phyloP scores from a whole-genome alignment of 345 rosid species.

The Odontarrhena argentea region DNA sequence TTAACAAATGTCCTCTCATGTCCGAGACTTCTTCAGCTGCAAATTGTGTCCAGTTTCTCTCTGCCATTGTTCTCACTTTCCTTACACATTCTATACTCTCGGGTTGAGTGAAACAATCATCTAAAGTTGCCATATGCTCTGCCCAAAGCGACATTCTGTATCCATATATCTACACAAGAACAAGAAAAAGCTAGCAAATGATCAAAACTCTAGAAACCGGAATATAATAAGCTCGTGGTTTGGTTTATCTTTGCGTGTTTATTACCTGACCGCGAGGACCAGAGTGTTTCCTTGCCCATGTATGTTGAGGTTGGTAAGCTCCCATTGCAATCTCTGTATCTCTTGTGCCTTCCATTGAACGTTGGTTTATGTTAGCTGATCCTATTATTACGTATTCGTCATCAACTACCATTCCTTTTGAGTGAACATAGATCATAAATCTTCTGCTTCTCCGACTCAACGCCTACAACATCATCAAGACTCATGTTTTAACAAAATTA shows the following conservation, averaged over 20 bases:
- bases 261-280: conserved; percentile 70
- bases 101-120: conserved; percentile 66
- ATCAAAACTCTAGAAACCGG: background rate
- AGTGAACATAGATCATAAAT: conserved; percentile 86
- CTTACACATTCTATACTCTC: conserved; percentile 78
- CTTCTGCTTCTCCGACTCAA: conserved; percentile 60
- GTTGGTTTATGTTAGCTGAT: conserved; percentile 91
- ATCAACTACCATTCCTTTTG: conserved; percentile 93
- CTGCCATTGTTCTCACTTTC: conserved; percentile 60
- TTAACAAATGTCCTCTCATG: conserved; percentile 76
- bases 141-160: conserved; percentile 94
- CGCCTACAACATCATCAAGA: conserved; percentile 43
- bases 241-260: background rate
- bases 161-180: conserved; percentile 60
- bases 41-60: conserved; percentile 71
- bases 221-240: background rate
- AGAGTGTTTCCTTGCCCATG: conserved; percentile 51
- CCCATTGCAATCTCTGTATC: conserved; percentile 98
- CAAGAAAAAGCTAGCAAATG: background rate
- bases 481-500: conserved; percentile 16
- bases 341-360: conserved; percentile 88
- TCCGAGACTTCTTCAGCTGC: conserved; percentile 60
- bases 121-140: conserved; percentile 70
- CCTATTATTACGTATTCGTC: conserved; percentile 83
- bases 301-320: conserved; percentile 80